phyloP scores from a whole-genome alignment of 2,329 filamentous ascomycete species.

The Coccinonectria pachysandricola region DNA sequence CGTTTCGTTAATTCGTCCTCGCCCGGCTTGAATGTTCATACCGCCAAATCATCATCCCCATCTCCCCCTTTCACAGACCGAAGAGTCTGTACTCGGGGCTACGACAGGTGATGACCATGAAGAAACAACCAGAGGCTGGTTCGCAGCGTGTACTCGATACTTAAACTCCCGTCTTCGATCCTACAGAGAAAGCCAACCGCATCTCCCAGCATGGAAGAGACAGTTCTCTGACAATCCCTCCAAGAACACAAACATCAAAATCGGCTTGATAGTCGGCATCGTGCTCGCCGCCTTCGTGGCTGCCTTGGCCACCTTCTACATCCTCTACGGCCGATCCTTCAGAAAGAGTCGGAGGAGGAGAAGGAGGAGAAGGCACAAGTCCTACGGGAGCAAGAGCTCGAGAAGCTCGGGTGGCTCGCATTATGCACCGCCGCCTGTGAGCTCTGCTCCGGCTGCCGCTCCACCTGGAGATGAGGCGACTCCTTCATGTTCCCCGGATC shows the following conservation, averaged over 20 bases:
- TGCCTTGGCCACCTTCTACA: slow-evolving; percentile 27
- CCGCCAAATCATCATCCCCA: too few relatives aligned
- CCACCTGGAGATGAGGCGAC: slow-evolving; percentile 7
- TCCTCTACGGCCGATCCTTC: slow-evolving; percentile 29
- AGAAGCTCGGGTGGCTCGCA: slow-evolving; percentile 23
- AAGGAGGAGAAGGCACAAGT: slow-evolving; percentile 14
- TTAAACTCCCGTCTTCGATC: too few relatives aligned
- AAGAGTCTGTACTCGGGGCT: too few relatives aligned
- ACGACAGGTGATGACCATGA: too few relatives aligned
- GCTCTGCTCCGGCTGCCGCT: slow-evolving; percentile 1
- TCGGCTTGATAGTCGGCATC: slow-evolving; percentile 33
- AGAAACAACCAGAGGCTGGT: too few relatives aligned
- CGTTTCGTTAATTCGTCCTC: too few relatives aligned
- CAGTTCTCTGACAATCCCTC: slow-evolving; percentile 18
- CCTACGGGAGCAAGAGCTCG: slow-evolving; percentile 21
- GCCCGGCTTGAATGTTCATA: too few relatives aligned
- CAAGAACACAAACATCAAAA: slow-evolving; percentile 29
- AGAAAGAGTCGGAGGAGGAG: slow-evolving; percentile 18
- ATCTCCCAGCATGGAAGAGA: too few relatives aligned
- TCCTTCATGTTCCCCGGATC: too few relatives aligned
- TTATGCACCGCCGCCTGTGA: slow-evolving; percentile 8
- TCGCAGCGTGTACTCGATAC: too few relatives aligned
- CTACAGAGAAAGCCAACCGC: too few relatives aligned
- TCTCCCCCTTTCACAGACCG: too few relatives aligned
- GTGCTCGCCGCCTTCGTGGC: slow-evolving; percentile 30